Evolutionary conservation across 768 basidiomycete genomes (phyloP), one percentile per base, ranked within the genome.

Genomic region (Amanita pallidorosea): DNA sequence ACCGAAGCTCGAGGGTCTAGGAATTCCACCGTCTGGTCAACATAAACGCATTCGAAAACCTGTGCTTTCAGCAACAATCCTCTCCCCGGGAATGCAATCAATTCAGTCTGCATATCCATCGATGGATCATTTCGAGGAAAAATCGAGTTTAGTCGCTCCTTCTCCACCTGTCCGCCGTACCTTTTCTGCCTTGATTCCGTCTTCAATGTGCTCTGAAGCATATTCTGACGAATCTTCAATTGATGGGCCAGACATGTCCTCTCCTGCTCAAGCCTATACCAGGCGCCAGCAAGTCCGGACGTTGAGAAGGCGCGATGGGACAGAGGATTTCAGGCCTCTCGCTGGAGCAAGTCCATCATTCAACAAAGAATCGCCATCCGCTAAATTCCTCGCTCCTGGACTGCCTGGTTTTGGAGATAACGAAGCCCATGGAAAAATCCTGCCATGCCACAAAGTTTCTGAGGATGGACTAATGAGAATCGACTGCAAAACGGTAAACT

Each of bases 381-480:
- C 74, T 6, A 78, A 76, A 53, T 76, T 74, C 47, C 67, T 77
- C 65, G 68, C 72, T 22, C 73, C 74, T 22, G 88, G 83, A 40
- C 65, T 91, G 47, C 83, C 87, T 46, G 85, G 92, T 0, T 96
- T 94, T 65, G 88, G 94, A 13, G 91, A 92, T 58, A 92, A 92
- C 59, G 96, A 99, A 64, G 81, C 87, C 35, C 74, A 83, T 53
- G 95, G 95, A 35, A 99, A 98, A 69, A 80, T 94, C 57, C 65
- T 99, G 54, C 94, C 94, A 29, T 99, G 96, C 66, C 85, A 91
- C 62, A 80, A 85, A 46, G 94, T 96, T 44, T 83, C 84, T 41
- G 94, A 97, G 61, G 96, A 99, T 60, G 95, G 96, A 3, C 64
- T 99, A 47, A 95, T 97, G 82, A 79, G 96, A 57, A 88, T 99